A percentile compares a stretch with the other conserved stretches of the same genome.
phyloP scores from a whole-genome alignment of 1,284 basidiomycete genomes.

The Moniliophthora roreri region DNA sequence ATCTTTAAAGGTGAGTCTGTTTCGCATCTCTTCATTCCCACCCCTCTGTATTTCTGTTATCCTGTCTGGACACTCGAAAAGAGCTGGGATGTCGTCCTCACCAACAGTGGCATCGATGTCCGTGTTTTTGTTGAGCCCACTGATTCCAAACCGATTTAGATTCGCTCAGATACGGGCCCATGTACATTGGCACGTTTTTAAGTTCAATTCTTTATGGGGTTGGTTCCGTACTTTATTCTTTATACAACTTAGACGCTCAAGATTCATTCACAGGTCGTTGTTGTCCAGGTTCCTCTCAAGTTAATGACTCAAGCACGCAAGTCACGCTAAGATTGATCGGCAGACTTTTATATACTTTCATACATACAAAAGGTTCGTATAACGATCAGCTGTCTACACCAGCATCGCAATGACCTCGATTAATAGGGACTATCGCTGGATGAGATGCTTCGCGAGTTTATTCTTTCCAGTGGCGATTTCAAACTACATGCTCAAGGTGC shows the following conservation, averaged over 20 bases:
- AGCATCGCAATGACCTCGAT: no score
- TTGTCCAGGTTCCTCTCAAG: constrained; percentile 22
- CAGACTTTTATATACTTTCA: constrained; percentile 1
- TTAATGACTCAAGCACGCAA: not conserved
- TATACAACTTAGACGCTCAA: not conserved
- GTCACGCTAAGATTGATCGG: not conserved
- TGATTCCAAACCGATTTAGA: no score
- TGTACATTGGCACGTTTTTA: constrained; percentile 8
- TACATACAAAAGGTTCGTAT: not conserved
- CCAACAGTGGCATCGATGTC: no score
- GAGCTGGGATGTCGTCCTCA: no score
- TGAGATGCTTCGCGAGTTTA: not conserved
- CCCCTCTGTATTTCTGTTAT: no score
- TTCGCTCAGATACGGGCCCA: constrained; percentile 7
- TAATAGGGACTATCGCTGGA: not conserved
- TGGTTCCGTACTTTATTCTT: constrained; percentile 4
- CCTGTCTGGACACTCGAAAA: no score
- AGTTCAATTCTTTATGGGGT: constrained; percentile 24
- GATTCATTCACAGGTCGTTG: constrained; percentile 18
- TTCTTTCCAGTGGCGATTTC: not conserved
- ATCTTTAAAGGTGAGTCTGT: no score
- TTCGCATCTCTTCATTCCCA: no score
- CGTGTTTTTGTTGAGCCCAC: no score
- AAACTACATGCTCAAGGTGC: constrained; percentile 1
- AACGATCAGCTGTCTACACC: not conserved